These are phyloP conservation scores for Chlamydomonas asymmetrica DNA, from an alignment of 139 green algal species.

Conservation along the genomic window DNA sequence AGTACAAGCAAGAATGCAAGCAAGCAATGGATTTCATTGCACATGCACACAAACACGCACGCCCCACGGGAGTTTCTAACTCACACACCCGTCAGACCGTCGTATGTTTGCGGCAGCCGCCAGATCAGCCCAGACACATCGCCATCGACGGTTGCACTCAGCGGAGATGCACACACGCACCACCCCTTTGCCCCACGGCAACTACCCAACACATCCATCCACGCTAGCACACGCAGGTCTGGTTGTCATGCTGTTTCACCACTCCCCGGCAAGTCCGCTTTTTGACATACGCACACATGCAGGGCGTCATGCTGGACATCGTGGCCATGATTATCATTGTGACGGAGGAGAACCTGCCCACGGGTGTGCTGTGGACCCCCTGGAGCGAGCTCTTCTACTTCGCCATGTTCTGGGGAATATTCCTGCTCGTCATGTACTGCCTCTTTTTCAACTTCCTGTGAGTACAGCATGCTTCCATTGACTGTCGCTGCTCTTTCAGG, in stretches of 20 bases:
- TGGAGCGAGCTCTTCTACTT: slow-evolving; percentile 60
- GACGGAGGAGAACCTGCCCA: slow-evolving; percentile 64
- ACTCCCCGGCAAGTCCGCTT: no score
- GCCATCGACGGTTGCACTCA: no score
- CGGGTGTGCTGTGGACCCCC: slow-evolving; percentile 55
- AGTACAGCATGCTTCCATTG: slow-evolving; percentile 16
- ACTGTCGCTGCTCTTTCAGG: no score
- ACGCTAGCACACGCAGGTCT: neutral
- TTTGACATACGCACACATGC: neutral
- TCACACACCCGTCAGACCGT: no score
- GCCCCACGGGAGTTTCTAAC: no score
- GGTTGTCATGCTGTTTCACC: no score
- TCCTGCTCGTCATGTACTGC: slow-evolving; percentile 69
- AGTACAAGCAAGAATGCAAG: no score
- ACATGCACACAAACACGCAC: no score
- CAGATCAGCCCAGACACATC: no score
- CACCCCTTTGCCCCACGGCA: neutral
- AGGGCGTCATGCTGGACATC: slow-evolving; percentile 70
- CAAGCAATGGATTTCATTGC: no score
- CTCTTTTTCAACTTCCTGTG: slow-evolving; percentile 72
- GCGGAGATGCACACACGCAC: neutral
- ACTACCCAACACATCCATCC: neutral
- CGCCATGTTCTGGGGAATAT: slow-evolving; percentile 66
- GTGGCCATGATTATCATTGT: slow-evolving; percentile 69
- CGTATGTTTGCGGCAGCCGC: no score